Conservation (phyloP, 1,284 basidiomycete species). For the Filobasidium uniguttulatum region DNA sequence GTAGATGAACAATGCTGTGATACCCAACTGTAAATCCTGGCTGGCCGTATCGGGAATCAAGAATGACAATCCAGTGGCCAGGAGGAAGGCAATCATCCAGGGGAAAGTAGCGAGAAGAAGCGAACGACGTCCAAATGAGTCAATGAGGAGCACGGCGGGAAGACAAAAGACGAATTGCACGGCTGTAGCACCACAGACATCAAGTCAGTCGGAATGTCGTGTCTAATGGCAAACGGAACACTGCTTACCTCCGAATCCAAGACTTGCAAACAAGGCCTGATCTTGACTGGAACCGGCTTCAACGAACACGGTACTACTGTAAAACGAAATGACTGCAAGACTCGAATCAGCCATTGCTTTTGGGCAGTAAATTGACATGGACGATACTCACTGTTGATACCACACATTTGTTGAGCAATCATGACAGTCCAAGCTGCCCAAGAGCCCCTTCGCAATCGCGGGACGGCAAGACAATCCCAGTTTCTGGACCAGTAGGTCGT, state of each 20-base stretch:
- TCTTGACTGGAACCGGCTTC: constrained; percentile 38
- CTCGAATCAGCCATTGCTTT: background rate
- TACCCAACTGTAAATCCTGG: background rate
- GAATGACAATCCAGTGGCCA: constrained; percentile 17
- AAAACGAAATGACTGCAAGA: constrained; percentile 7
- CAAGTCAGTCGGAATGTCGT: background rate
- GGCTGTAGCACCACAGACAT: constrained; percentile 24
- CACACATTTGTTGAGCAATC: constrained; percentile 37
- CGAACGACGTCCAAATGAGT: constrained; percentile 28
- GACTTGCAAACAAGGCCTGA: constrained; percentile 46
- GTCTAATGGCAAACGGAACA: background rate
- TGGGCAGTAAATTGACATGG: background rate
- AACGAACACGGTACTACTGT: constrained; percentile 42
- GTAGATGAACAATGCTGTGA: constrained; percentile 46
- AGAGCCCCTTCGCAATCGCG: constrained; percentile 58
- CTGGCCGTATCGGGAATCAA: constrained; percentile 3
- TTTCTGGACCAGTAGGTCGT: constrained; percentile 54
- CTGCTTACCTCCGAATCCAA: constrained; percentile 43
- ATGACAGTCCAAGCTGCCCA: constrained; percentile 56
- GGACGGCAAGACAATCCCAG: constrained; percentile 39
- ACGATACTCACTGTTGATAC: constrained; percentile 4
- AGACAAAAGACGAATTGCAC: constrained; percentile 6
- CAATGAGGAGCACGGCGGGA: background rate
- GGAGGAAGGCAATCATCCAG: constrained; percentile 25
- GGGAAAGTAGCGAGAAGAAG: constrained; percentile 47